A percentile compares a stretch with the other conserved stretches of the same genome.
These are phyloP conservation scores for Mantamonas sphyraenae DNA, from an alignment of 78 protist genomes.

Conservation along the genomic window DNA sequence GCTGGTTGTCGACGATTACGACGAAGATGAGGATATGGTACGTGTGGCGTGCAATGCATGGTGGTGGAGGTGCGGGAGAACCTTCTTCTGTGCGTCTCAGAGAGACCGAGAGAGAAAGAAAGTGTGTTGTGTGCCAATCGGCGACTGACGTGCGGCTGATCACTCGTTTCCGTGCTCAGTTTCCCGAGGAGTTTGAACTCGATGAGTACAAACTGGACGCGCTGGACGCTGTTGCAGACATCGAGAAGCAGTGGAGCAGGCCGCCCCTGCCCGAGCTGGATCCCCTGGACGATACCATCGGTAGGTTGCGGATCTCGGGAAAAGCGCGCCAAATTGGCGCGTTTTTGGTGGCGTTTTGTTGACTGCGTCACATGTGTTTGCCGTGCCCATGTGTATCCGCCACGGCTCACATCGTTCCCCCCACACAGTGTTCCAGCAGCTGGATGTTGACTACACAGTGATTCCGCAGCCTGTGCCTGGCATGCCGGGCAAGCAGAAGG, in stretches of 20 bases:
- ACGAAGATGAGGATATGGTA: background rate
- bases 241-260: too few species aligned
- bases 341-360: background rate
- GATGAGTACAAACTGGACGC: too few species aligned
- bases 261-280: too few species aligned
- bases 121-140: too few species aligned
- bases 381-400: background rate
- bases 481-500: conserved; percentile 56
- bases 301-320: background rate
- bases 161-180: too few species aligned
- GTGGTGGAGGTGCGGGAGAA: background rate
- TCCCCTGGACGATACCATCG: too few species aligned
- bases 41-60: background rate
- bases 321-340: background rate
- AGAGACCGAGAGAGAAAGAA: too few species aligned
- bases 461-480: conserved; percentile 31
- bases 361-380: background rate
- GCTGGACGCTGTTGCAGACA: too few species aligned
- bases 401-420: background rate
- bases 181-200: too few species aligned
- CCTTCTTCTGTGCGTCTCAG: background rate
- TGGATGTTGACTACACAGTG: conserved; percentile 31
- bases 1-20: background rate
- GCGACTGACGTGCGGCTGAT: too few species aligned
- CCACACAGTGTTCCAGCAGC: conserved; percentile 35